Percentiles rank a stretch among this genome's conserved stretches.
Conservation (phyloP, 2,329 filamentous ascomycete genomes). For the Sclerotinia trifoliorum region DNA sequence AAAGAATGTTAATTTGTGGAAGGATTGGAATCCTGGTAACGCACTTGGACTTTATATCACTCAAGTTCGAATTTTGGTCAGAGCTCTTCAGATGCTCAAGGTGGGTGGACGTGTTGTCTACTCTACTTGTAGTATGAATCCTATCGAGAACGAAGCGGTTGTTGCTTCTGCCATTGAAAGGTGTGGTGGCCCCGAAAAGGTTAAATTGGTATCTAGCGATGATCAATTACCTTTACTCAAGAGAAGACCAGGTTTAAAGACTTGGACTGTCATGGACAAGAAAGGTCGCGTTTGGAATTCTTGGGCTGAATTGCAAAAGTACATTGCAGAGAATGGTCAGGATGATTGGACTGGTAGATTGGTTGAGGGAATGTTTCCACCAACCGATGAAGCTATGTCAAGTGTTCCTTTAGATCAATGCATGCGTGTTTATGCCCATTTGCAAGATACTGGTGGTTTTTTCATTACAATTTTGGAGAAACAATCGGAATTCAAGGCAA, state of each 20-base stretch:
- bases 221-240: conserved; percentile 74
- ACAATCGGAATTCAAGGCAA: conserved; percentile 77
- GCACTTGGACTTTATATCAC: conserved; percentile 83
- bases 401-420: conserved; percentile 81
- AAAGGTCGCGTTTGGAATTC: conserved; percentile 72
- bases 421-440: conserved; percentile 91
- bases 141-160: conserved; percentile 94
- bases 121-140: conserved; percentile 98
- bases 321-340: conserved; percentile 59
- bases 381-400: conserved; percentile 53
- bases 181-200: conserved; percentile 78
- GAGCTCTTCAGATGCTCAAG: conserved; percentile 94
- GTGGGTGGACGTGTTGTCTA: conserved; percentile 93
- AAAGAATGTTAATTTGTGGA: conserved; percentile 94
- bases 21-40: conserved; percentile 87
- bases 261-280: conserved; percentile 93
- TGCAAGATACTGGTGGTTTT: conserved; percentile 95
- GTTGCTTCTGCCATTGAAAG: conserved; percentile 83
- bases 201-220: conserved; percentile 81
- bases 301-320: conserved; percentile 78
- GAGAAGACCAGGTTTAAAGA: conserved; percentile 71
- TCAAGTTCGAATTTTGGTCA: conserved; percentile 85
- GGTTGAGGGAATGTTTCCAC: conserved; percentile 80
- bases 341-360: conserved; percentile 65
- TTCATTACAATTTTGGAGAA: conserved; percentile 97